Base-by-base conservation (phyloP, 1,284 basidiomycete genomes). In the Trichosporon ovoides region DNA sequence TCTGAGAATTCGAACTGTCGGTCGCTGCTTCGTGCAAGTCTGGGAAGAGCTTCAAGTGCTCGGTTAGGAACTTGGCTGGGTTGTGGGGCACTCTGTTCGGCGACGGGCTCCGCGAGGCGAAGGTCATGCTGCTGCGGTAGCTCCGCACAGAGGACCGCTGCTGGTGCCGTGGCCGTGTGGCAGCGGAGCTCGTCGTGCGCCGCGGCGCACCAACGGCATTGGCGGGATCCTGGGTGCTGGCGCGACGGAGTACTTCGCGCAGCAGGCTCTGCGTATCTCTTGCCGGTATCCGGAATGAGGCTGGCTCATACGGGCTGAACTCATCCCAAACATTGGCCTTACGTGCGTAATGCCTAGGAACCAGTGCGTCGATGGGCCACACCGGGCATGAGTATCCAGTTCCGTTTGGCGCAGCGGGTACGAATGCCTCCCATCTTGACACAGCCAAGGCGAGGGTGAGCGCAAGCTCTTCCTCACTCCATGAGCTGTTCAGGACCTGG, bases 361-460 rank as follows among this genome's bases (percentile, higher is more conserved):
- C 43, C 14, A 48, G 43, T 7, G 43, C 43, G 43, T 48, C 43
- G 43, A 48, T 48, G 22, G 43, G 43, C 43, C 43, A 48, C 43
- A 48, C 43, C 1, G 43, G 43, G 5, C 43, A 13, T 22, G 43
- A 48, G 43, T 31, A 48, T 13, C 43, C 43, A 14, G 43, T 48
- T 12, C 43, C 43, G 22, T 22, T 48, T 13, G 43, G 43, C 43
- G 43, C 16, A 3, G 14, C 22, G 18, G 43, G 43, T 5, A 48
- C 43, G 22, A 48, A 48, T 14, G 24, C 43, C 43, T 48, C 43
- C 43, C 43, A 48, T 12, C 43, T 22, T 22, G 22, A 13, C 14
- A 48, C 43, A 14, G 43, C 43, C 7, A 48, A 7, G 43, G 22
- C 16, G 12, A 48, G 43, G 22, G 43, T 22, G 16, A 48, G n/a